These are phyloP conservation scores for Lentinula sp. DNA, from an alignment of 768 basidiomycete genomes.

Conservation along the genomic window DNA sequence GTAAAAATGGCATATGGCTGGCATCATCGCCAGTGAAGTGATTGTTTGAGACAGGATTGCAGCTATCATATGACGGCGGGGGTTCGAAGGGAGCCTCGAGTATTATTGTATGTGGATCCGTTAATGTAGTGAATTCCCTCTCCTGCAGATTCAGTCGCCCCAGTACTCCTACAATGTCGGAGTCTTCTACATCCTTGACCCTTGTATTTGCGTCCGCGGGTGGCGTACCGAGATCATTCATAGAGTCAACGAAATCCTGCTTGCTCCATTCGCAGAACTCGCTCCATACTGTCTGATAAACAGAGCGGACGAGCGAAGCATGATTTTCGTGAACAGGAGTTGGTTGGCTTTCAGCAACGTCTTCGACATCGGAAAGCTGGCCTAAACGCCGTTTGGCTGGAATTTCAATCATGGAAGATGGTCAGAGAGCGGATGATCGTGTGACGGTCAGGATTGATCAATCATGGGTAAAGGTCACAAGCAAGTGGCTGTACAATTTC, in stretches of 20 bases:
- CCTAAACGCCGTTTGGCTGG: constrained; percentile 41
- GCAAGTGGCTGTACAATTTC: background rate
- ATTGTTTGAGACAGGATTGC: constrained; percentile 42
- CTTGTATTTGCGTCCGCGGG: background rate
- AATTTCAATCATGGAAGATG: constrained; percentile 60
- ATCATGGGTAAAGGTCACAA: background rate
- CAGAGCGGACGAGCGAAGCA: background rate
- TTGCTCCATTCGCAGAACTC: constrained; percentile 2
- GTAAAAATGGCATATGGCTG: constrained; percentile 51
- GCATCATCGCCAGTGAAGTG: constrained; percentile 55
- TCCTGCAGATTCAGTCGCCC: background rate
- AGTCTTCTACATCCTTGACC: background rate
- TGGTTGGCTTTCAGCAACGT: background rate
- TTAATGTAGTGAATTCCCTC: background rate
- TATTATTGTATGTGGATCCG: background rate
- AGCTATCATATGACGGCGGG: constrained; percentile 14
- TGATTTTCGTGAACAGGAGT: background rate
- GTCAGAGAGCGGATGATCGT: too few species aligned
- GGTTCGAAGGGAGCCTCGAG: background rate
- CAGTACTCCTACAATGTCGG: background rate
- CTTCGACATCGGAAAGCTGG: constrained; percentile 4
- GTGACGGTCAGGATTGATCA: too few species aligned
- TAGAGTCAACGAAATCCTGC: background rate
- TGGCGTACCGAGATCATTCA: background rate
- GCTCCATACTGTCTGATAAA: background rate